Evolutionary conservation across 768 basidiomycete species (phyloP).

Genomic region (Vararia minispora): DNA sequence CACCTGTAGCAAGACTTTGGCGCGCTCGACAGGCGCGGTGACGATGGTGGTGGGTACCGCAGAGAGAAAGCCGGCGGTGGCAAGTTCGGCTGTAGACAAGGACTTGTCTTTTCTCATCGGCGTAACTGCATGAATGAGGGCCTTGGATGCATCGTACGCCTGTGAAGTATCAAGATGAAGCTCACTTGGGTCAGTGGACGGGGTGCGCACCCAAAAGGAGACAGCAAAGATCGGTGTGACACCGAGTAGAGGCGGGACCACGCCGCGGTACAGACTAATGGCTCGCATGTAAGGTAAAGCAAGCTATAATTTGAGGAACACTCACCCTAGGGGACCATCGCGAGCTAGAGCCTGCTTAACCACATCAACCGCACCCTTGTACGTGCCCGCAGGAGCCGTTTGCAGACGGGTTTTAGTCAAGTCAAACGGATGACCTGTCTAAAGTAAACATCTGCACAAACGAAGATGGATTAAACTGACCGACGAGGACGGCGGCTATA

Average conservation of each 20-base stretch:
- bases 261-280: constrained; percentile 63
- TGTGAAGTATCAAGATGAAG: constrained; percentile 20
- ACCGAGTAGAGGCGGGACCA: constrained; percentile 86
- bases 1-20: constrained; percentile 92
- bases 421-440: constrained; percentile 90
- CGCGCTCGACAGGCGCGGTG: constrained; percentile 93
- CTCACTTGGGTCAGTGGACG: neutral
- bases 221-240: constrained; percentile 98
- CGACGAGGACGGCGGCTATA: constrained; percentile 76
- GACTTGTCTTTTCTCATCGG: constrained; percentile 57
- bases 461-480: constrained; percentile 36
- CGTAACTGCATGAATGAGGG: constrained; percentile 66
- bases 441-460: neutral
- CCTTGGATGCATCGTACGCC: constrained; percentile 93
- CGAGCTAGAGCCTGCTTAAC: constrained; percentile 84
- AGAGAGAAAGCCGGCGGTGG: constrained; percentile 87
- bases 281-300: neutral
- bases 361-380: constrained; percentile 89
- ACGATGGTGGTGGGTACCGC: constrained; percentile 87
- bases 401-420: constrained; percentile 94
- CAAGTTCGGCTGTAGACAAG: constrained; percentile 72
- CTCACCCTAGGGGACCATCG: constrained; percentile 83
- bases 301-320: constrained; percentile 1
- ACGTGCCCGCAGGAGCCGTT: constrained; percentile 80
- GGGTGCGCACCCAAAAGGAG: constrained; percentile 80